Conservation (phyloP, 108 stramenopile species). For the Cyclotella baltica region DNA sequence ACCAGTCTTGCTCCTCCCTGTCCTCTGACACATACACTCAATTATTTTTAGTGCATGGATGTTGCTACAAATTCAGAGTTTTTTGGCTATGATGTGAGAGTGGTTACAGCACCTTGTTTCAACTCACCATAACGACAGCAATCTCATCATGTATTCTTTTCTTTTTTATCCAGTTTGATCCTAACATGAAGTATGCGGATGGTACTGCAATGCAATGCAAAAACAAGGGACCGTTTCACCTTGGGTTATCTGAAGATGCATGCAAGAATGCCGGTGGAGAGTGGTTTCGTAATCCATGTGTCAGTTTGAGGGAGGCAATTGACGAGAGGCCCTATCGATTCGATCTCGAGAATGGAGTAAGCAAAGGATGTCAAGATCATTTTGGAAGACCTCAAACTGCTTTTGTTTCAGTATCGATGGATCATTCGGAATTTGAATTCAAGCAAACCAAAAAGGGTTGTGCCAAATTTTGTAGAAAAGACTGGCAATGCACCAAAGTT, state of each 20-base stretch:
- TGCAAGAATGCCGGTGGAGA: slow-evolving; percentile 15
- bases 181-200: not conserved
- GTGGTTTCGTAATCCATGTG: slow-evolving; percentile 2
- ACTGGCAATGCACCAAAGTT: slow-evolving; percentile 28
- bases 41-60: no score
- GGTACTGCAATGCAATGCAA: slow-evolving; percentile 3
- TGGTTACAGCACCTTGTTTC: no score
- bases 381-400: no score
- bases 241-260: slow-evolving; percentile 12
- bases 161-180: slow-evolving; percentile 1
- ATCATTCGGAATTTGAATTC: not conserved
- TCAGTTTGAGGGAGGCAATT: no score
- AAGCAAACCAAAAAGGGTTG: not conserved
- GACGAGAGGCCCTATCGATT: no score
- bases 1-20: no score
- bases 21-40: no score
- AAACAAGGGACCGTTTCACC: slow-evolving; percentile 9
- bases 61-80: not conserved
- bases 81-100: not conserved
- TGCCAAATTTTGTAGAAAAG: slow-evolving; percentile 6
- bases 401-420: no score
- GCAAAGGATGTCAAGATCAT: no score
- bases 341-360: no score
- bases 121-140: no score
- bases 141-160: no score